Evolutionary conservation across 495 filamentous ascomycete species (phyloP), one percentile per base, ranked within the genome.

Genomic region (Gamarada debralockiae): DNA sequence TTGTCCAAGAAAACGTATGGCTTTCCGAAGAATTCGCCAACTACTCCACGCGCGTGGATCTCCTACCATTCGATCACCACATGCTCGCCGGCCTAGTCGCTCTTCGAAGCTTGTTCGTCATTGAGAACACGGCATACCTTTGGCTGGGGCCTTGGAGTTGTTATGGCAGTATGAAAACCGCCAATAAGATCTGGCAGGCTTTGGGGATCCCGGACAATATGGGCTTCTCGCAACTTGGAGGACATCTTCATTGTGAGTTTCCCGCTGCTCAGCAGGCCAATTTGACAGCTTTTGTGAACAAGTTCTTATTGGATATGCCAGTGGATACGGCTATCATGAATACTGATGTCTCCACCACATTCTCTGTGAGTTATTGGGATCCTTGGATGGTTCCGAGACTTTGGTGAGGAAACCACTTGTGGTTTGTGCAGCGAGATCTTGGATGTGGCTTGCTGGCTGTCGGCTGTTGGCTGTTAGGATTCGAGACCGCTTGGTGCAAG

Each of bases 1-100:
- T 78, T 54, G 61, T 77, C 36, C 59, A 39, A 10, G 75, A 73
- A 50, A 72, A 78, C 34, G 66, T 67, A 20, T 78, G 74, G 75
- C 74, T 78, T 59, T 65, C 67, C 14, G 58, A 49, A 24, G 29
- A 40, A 13, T 75, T 77, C 60, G 52, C 58, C 9, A 48, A 25
- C 10, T 69, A 60, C 43, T 58, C 60, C 18, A 55, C 53, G 50
- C 46, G 52, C 21, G 52, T 65, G 15, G 29, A 18, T n/a, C 15
- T 43, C 18, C 50, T 71, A n/a, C 66, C 71, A 2, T 58, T 65
- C 45, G 71, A 74, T 56, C 72, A 75, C 57, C 70, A 75, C 57
- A 53, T 65, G 52, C 67, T 74, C 12, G 65, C 65, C 24, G 72
- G 51, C 14, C 61, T 74, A 8, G 58, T 75, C 21, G 67, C 72